These are phyloP conservation scores for Alternaria atra DNA, from an alignment of 2,329 filamentous ascomycete species.

Conservation along the genomic window DNA sequence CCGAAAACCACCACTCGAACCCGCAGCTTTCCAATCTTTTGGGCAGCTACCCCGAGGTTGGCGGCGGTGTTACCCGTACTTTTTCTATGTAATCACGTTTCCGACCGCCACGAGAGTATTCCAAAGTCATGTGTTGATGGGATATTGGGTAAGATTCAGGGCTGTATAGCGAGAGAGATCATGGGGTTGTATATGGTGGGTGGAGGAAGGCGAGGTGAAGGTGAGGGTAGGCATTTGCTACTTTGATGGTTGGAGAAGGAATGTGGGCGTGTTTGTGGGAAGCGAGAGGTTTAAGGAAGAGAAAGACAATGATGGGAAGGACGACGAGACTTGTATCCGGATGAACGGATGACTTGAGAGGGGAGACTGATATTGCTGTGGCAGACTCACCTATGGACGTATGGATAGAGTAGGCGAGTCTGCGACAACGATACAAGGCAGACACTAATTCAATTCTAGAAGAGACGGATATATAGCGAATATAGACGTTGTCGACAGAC, in stretches of 20 bases:
- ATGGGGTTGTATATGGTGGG: not conserved
- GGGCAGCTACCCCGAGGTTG: not conserved
- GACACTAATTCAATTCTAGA: not conserved
- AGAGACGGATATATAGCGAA: not conserved
- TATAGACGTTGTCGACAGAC: not conserved
- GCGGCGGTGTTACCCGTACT: not conserved
- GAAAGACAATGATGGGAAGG: not conserved
- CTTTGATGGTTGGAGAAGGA: not conserved
- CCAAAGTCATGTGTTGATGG: not conserved
- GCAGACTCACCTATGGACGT: not conserved
- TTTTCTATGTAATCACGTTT: not conserved
- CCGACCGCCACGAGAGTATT: not conserved
- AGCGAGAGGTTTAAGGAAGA: not conserved
- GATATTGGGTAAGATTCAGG: not conserved
- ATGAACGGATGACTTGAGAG: not conserved
- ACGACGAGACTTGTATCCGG: not conserved
- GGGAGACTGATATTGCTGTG: not conserved
- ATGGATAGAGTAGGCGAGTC: not conserved
- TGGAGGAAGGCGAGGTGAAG: not conserved
- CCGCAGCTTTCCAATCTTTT: not conserved
- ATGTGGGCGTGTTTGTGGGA: not conserved
- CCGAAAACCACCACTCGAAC: slow-evolving; percentile 6
- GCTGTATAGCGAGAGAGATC: not conserved
- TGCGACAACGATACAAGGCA: not conserved
- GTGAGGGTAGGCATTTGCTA: not conserved